A percentile compares a stretch with the other conserved stretches of the same genome.
phyloP scores from a whole-genome alignment of 2,329 filamentous ascomycete species.

The Fusarium sp. region DNA sequence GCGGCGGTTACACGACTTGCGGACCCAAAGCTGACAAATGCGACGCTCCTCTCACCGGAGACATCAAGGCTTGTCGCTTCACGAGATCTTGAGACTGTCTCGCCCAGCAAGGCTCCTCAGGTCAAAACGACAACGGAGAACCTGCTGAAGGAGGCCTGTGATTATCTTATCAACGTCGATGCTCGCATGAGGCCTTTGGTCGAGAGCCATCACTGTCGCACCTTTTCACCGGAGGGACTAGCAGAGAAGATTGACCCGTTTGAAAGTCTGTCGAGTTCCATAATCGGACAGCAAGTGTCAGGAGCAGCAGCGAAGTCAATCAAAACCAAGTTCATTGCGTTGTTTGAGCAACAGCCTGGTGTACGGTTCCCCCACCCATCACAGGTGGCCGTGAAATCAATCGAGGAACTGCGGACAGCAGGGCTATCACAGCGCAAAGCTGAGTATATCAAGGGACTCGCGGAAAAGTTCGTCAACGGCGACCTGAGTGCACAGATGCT shows the following conservation, averaged over 20 bases:
- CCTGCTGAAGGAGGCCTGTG: conserved; percentile 79
- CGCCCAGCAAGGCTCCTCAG: conserved; percentile 55
- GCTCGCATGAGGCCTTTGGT: conserved; percentile 77
- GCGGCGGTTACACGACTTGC: conserved; percentile 66
- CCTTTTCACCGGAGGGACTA: conserved; percentile 86
- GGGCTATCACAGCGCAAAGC: conserved; percentile 95
- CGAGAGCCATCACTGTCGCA: conserved; percentile 76
- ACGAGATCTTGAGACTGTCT: conserved; percentile 58
- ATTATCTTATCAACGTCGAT: conserved; percentile 79
- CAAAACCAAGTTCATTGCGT: conserved; percentile 81
- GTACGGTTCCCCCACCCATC: conserved; percentile 78
- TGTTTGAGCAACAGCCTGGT: conserved; percentile 66
- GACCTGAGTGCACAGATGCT: conserved; percentile 82
- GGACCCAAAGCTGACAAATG: conserved; percentile 73
- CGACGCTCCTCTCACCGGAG: conserved; percentile 76
- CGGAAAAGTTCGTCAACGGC: conserved; percentile 80
- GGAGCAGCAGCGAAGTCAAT: conserved; percentile 91
- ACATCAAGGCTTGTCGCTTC: conserved; percentile 71
- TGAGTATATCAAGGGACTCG: conserved; percentile 90
- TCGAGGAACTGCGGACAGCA: conserved; percentile 80
- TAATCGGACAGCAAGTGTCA: conserved; percentile 96
- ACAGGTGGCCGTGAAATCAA: conserved; percentile 71
- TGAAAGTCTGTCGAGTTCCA: conserved; percentile 81
- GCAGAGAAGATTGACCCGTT: conserved; percentile 90
- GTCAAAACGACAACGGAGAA: conserved; percentile 70